phyloP scores from a whole-genome alignment of 2,329 filamentous ascomycete genomes.

The Sporothrix dimorphospora region DNA sequence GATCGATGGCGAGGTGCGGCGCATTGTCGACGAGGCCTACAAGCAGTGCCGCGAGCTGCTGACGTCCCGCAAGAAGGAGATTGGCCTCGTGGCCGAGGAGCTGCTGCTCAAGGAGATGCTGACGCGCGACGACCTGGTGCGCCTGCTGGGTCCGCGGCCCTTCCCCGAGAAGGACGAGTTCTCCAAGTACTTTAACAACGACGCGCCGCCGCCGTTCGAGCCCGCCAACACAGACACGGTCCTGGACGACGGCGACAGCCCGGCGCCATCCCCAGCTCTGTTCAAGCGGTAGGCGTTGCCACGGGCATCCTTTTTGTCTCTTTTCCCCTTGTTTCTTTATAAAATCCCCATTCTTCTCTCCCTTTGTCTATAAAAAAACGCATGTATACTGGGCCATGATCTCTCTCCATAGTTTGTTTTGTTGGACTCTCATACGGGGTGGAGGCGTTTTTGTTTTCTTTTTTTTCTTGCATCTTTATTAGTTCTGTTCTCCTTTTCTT shows the following conservation, averaged over 20 bases:
- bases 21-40: slow-evolving; percentile 92
- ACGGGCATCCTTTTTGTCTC: background rate
- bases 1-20: slow-evolving; percentile 88
- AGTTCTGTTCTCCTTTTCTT: background rate
- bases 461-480: background rate
- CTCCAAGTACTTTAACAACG: slow-evolving; percentile 84
- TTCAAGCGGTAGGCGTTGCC: slow-evolving; percentile 20
- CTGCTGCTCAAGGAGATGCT: slow-evolving; percentile 90
- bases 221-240: slow-evolving; percentile 48
- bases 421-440: slow-evolving; percentile 19
- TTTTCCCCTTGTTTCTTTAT: background rate
- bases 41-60: slow-evolving; percentile 84
- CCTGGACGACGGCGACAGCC: background rate
- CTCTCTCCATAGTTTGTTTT: slow-evolving; percentile 15
- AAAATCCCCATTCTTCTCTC: slow-evolving; percentile 27
- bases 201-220: slow-evolving; percentile 58
- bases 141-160: slow-evolving; percentile 80
- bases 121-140: slow-evolving; percentile 86
- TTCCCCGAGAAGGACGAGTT: slow-evolving; percentile 89
- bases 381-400: slow-evolving; percentile 14
- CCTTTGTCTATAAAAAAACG: slow-evolving; percentile 6
- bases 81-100: slow-evolving; percentile 91
- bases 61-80: slow-evolving; percentile 81
- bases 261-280: slow-evolving; percentile 23
- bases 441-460: slow-evolving; percentile 13